Evolutionary conservation across 352 stramenopile genomes (phyloP).

Genomic region (Phytophthora europaea): DNA sequence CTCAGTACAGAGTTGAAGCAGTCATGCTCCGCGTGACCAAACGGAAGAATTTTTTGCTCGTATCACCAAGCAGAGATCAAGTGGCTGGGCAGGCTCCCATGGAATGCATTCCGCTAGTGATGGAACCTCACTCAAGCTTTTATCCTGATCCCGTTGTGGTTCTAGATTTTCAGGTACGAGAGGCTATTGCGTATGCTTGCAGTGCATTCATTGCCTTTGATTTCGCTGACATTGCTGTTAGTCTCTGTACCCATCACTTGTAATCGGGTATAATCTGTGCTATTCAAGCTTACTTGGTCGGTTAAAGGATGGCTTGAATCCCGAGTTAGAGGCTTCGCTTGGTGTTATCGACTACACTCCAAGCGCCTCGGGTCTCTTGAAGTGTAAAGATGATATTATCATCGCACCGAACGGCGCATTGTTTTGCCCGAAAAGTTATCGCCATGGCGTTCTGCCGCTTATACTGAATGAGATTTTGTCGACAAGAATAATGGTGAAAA

Average conservation of each 20-base stretch:
- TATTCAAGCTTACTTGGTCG: slow-evolving; percentile 97
- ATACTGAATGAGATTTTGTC: slow-evolving; percentile 97
- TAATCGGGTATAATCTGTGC: slow-evolving; percentile 99
- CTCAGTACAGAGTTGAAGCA: slow-evolving; percentile 94
- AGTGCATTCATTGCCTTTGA: not conserved
- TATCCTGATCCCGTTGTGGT: slow-evolving; percentile 98
- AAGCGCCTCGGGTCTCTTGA: slow-evolving; percentile 51
- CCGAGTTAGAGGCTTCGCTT: slow-evolving; percentile 71
- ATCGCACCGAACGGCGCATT: slow-evolving; percentile 96
- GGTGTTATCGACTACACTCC: slow-evolving; percentile 71
- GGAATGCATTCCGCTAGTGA: slow-evolving; percentile 94
- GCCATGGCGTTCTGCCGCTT: slow-evolving; percentile 96
- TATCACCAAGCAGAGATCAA: slow-evolving; percentile 82
- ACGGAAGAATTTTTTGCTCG: slow-evolving; percentile 85
- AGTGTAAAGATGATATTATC: slow-evolving; percentile 61
- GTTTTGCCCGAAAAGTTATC: slow-evolving; percentile 94
- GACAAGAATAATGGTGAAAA: slow-evolving; percentile 99
- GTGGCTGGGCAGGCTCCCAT: slow-evolving; percentile 92
- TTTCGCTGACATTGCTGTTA: slow-evolving; percentile 26
- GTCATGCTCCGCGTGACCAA: slow-evolving; percentile 95
- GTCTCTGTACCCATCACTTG: slow-evolving; percentile 99
- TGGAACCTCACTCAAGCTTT: slow-evolving; percentile 97
- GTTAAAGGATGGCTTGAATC: slow-evolving; percentile 82
- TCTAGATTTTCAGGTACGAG: slow-evolving; percentile 96
- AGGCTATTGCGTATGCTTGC: not conserved